Percentiles rank a stretch among this genome's conserved stretches.
Evolutionary conservation across 2,329 filamentous ascomycete species (phyloP).

Genomic region (Exophiala bonariae): DNA sequence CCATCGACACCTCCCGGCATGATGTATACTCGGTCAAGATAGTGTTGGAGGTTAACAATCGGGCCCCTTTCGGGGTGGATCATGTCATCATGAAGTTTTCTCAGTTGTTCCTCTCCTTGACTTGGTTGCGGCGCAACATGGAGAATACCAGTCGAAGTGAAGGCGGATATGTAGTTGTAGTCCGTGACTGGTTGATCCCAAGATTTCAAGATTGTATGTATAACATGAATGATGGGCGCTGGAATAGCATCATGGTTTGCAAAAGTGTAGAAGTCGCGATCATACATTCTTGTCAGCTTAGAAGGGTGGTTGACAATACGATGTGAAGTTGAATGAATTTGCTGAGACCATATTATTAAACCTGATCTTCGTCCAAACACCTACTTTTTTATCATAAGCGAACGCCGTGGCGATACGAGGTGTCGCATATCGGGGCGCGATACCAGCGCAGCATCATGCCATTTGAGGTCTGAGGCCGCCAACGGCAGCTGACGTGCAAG

Average conservation of each 20-base stretch:
- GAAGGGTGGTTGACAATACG: too few species aligned
- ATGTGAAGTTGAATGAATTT: too few species aligned
- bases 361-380: too few species aligned
- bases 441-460: too few species aligned
- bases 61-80: constrained; percentile 5
- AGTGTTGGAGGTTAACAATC: constrained; percentile 11
- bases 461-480: too few species aligned
- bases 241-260: constrained; percentile 4
- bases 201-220: constrained; percentile 6
- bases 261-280: constrained; percentile 12
- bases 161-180: constrained; percentile 7
- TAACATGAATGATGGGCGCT: neutral
- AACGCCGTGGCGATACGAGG: too few species aligned
- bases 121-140: constrained; percentile 7
- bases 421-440: too few species aligned
- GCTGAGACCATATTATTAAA: too few species aligned
- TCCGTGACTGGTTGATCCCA: constrained; percentile 14
- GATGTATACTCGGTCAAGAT: constrained; percentile 9
- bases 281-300: constrained; percentile 5
- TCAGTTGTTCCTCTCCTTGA: constrained; percentile 4
- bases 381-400: too few species aligned
- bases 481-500: too few species aligned
- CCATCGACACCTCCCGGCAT: constrained; percentile 3
- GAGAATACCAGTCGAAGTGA: constrained; percentile 5
- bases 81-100: constrained; percentile 9